A percentile compares a stretch with the other conserved stretches of the same genome.
Conservation (phyloP, 169 alveolate species). For the Plasmodium gaboni region DNA sequence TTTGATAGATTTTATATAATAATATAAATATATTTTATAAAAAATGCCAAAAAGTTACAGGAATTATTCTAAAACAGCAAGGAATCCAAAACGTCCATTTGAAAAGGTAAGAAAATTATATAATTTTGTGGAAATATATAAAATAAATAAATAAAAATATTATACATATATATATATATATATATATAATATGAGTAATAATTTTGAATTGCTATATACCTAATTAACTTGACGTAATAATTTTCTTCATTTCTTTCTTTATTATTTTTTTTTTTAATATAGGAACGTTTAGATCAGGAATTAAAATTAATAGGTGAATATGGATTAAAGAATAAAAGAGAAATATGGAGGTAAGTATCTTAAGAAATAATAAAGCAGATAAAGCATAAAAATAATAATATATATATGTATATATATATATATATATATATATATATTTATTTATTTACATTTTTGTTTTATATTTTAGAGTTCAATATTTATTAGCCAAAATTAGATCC, state of each 20-base stretch:
- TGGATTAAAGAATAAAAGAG: slow-evolving; percentile 99
- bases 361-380: not conserved
- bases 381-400: no score
- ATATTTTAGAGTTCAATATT: slow-evolving; percentile 93
- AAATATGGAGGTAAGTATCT: slow-evolving; percentile 93
- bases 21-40: not conserved
- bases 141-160: not conserved
- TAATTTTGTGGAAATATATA: not conserved
- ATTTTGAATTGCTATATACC: not conserved
- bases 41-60: slow-evolving; percentile 90
- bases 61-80: slow-evolving; percentile 91
- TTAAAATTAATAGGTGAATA: slow-evolving; percentile 98
- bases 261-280: slow-evolving; percentile 10
- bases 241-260: not conserved
- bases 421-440: no score
- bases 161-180: not conserved
- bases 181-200: not conserved
- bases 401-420: no score
- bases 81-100: slow-evolving; percentile 96
- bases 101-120: slow-evolving; percentile 90
- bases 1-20: no score
- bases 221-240: no score
- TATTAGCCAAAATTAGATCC: slow-evolving; percentile 98
- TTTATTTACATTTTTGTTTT: slow-evolving; percentile 7
- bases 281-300: slow-evolving; percentile 96